Base-by-base conservation (phyloP, 176 grass and related monocot genomes). In the Phoenix roebelenii region DNA sequence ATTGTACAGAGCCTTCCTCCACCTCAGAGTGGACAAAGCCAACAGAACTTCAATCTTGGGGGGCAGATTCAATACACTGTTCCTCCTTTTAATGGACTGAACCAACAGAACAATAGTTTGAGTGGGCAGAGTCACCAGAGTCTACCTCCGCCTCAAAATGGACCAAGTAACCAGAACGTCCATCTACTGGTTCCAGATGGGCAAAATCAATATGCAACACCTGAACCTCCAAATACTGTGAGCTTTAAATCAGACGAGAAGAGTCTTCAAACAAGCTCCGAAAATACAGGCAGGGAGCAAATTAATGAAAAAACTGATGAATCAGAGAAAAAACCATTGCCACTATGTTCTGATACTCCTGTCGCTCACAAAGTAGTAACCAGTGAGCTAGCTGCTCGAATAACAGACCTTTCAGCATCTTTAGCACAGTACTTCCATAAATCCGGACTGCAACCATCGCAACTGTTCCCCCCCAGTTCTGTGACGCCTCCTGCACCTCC, bases 341-440 rank as follows among this genome's bases (percentile, higher is more conserved):
- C 25, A n/a, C 16, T 30, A 14, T 70, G 58, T 51, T 29, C 39
- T 71, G 72, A 64, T 71, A 52, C 50, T 80, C 67, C 67, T n/a
- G 65, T 76, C 60, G 51, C 82, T 76, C 74, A 74, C 25, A 93
- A 81, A 55, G 52, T 78, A 58, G 66, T 67, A 20, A 80, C 79
- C 26, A 90, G 66, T 23, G 84, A 79, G 55, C 78, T 85, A 59
- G 81, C 75, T 10, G 74, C 78, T 57, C 77, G 80, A 61, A 79
- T 88, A 67, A 83, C 86, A 51, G 58, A 83, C 25, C 57, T 78
- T 15, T 77, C 68, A 50, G 85, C 94, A 68, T 98, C 82, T 58
- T 75, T 98, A 74, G 82, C 82, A 39, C 81, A 74, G 24, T 89
- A 71, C 52, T 79, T 98, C 72, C 82, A 70, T 51, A 95, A 64